phyloP scores from a whole-genome alignment of 139 green algal species.

The Tetradesmus lagerheimii region DNA sequence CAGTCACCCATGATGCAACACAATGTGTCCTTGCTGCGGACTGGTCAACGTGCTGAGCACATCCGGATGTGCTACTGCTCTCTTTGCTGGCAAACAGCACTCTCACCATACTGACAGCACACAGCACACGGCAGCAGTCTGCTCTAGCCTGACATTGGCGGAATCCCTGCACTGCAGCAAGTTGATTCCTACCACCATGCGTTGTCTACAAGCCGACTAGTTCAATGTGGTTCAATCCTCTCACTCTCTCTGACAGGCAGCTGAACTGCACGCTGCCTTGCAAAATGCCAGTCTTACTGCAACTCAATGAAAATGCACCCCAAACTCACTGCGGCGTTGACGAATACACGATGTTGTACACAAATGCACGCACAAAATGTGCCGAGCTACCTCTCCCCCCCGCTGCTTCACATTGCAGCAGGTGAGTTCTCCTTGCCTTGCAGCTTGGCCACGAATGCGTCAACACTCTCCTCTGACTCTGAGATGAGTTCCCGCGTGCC shows the following conservation, averaged over 20 bases:
- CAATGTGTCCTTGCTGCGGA: neutral
- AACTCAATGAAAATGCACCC: neutral
- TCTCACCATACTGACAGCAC: neutral
- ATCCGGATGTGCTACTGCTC: neutral
- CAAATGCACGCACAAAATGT: neutral
- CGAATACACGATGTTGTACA: neutral
- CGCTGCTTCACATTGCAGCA: neutral
- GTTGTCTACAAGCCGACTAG: neutral
- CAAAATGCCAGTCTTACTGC: neutral
- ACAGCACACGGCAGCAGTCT: neutral
- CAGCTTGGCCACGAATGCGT: slow-evolving; percentile 22
- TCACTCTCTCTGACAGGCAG: neutral
- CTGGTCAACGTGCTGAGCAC: neutral
- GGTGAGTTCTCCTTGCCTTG: slow-evolving; percentile 20
- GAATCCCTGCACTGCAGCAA: neutral
- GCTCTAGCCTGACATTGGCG: neutral
- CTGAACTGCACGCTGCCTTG: neutral
- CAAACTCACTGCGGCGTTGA: neutral
- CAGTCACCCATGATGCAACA: neutral
- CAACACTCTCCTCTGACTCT: slow-evolving; percentile 47
- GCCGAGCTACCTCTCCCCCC: neutral
- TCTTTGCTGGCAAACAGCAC: too few relatives aligned
- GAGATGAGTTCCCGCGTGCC: slow-evolving; percentile 54
- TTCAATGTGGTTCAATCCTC: neutral
- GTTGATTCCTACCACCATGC: neutral